Evolutionary conservation across 1,284 basidiomycete genomes (phyloP), one percentile per base, ranked within the genome.

Genomic region (Ceratobasidium sp.): DNA sequence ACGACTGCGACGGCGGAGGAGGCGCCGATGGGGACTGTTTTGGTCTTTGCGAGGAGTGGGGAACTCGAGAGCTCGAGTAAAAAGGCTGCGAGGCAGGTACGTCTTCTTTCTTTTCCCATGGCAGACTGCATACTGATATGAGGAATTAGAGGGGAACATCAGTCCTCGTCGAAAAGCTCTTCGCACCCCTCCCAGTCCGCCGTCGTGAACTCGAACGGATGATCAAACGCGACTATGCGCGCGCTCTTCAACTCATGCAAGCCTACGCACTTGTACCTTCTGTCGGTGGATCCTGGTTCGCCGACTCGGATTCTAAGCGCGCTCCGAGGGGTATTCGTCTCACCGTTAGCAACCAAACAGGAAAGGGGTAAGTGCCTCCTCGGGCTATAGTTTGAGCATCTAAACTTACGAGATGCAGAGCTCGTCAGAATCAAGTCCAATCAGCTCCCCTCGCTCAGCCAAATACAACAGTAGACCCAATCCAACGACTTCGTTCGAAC

Each of bases 201-300:
- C 85, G 95, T 7, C 96, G 96, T 79, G 97, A 98, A 79, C 88
- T 98, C 57, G 91, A 96, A 78, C 87, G 94, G 73, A 96, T 97
- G 76, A 84, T 87, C 4, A 98, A 98, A 80, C 89, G 96, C 50
- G 96, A 99, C 78, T 97, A 92, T 79, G 88, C 88, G 2, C 98
- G 98, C 78, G 91, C 93, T 0, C 82, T 98, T 44, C 85, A 87
- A 9, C 84, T 98, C 9, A 81, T 99, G 49, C 91, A 91, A 70
- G 95, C 94, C 0, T 99, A 99, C 80, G 96, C 96, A 0, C 85
- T 99, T 6, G 91, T 96, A 0, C 94, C 94, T 9, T 89, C 91
- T 78, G 66, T 57, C 28, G 63, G 63, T n/a, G 63, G 63, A 52
- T 30, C 49, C 35, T 57, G 52, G 52, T 26, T 43, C 18, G n/a